These are phyloP conservation scores for Aspergillus nomiae DNA, from an alignment of 2,329 filamentous ascomycete genomes.

Conservation along the genomic window DNA sequence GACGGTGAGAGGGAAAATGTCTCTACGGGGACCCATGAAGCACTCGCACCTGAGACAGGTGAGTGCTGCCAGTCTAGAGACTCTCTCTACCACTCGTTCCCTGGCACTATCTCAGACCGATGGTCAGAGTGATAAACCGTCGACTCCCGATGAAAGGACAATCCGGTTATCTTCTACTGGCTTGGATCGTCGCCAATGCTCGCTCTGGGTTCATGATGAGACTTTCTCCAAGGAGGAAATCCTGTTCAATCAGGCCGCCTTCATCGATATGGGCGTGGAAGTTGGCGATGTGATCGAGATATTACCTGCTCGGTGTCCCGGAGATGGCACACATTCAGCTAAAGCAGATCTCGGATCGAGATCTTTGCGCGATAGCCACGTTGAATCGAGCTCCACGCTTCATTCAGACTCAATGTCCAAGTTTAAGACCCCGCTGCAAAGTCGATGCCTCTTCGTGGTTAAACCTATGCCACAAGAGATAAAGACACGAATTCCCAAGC, in stretches of 20 bases:
- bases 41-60: conserved; percentile 45
- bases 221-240: conserved; percentile 77
- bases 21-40: conserved; percentile 41
- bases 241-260: conserved; percentile 72
- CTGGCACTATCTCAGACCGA: conserved; percentile 30
- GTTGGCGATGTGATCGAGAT: conserved; percentile 74
- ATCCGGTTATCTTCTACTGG: conserved; percentile 29
- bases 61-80: conserved; percentile 42
- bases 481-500: conserved; percentile 62
- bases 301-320: conserved; percentile 54
- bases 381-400: conserved; percentile 26
- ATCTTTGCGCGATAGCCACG: conserved; percentile 29
- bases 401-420: conserved; percentile 32
- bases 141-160: conserved; percentile 29
- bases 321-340: conserved; percentile 41
- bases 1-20: conserved; percentile 32
- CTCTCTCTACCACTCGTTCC: conserved; percentile 34
- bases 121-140: conserved; percentile 20
- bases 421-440: conserved; percentile 39
- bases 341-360: conserved; percentile 33
- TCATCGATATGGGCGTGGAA: conserved; percentile 64
- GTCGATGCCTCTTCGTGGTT: conserved; percentile 68
- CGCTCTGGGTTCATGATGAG: conserved; percentile 67
- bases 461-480: conserved; percentile 71
- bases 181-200: conserved; percentile 42